Evolutionary conservation across 2,329 filamentous ascomycete genomes (phyloP), one percentile per base, ranked within the genome.

Genomic region (Arthroderma sp.): DNA sequence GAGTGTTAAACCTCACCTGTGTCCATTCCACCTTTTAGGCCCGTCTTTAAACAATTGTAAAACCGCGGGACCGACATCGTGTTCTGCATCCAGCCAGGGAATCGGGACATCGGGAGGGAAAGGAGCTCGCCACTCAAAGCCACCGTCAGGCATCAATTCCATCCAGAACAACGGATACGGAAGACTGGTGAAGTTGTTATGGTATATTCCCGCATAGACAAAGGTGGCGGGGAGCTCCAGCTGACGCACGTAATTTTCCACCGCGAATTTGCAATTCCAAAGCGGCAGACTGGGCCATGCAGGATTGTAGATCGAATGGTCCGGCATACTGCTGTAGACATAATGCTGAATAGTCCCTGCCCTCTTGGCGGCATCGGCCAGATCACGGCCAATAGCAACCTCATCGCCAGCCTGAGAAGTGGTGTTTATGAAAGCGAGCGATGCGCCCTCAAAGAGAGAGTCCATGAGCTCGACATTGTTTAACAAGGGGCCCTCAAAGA

Each of bases 141-240:
- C 87, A 11, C 86, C 87, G 56, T 95, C 86, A 1, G 72, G 64
- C 63, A 86, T 80, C 39, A 94, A 69, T 51, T 93, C 86, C 83
- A 95, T 94, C 66, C 88, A 91, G 68, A 96, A 96, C 3, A 96
- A 73, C 1, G 91, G 91, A 59, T 94, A 96, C 1, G 79, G 80
- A 30, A 95, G 73, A 39, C 85, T 91, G 29, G 89, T 96, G 66
- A 96, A 98, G 63, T 98, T 96, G 67, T 96, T 96, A 72, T 96
- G 94, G 72, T 96, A 98, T 56, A 95, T 95, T 48, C 89, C 91
- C 6, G 88, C 86, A 65, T 95, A 95, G 52, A 95, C 82, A 63
- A 94, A 96, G 0, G 89, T 96, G 1, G 88, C 80, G 0, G 86
- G 86, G 7, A 95, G 72, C 6, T 80, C 80, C 36, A 94, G 76